phyloP scores from a whole-genome alignment of 1,139 yeast genomes.

The Candida sp. region DNA sequence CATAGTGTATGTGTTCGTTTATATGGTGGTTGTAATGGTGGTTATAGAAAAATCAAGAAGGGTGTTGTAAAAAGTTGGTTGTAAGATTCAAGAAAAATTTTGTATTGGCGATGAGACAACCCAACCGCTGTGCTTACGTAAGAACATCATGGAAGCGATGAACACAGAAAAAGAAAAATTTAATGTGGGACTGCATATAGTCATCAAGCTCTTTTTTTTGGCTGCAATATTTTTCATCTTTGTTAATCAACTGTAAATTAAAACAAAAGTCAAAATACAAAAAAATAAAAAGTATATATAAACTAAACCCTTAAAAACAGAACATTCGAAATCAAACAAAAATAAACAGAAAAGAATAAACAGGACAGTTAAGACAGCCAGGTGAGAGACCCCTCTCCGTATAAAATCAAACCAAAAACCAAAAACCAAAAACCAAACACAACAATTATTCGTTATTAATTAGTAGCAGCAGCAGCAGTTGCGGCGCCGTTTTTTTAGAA shows the following conservation, averaged over 20 bases:
- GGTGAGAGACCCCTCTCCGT: too few species aligned
- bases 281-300: neutral
- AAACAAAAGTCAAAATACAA: neutral
- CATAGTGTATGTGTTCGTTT: slow-evolving; percentile 10
- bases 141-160: too few species aligned
- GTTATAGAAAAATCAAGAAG: neutral
- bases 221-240: slow-evolving; percentile 2
- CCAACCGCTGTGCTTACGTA: neutral
- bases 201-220: neutral
- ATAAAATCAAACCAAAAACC: neutral
- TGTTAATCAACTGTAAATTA: slow-evolving; percentile 1
- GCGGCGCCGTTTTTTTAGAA: too few species aligned
- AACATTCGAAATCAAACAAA: neutral
- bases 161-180: neutral
- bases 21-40: neutral
- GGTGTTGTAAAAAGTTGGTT: neutral
- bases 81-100: neutral
- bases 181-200: neutral
- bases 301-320: neutral
- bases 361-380: too few species aligned
- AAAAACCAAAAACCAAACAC: neutral
- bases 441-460: neutral
- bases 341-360: too few species aligned
- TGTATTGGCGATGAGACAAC: slow-evolving; percentile 1
- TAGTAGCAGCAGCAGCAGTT: too few species aligned